Conservation (phyloP, 768 basidiomycete genomes). For the Heimioporus sp. region DNA sequence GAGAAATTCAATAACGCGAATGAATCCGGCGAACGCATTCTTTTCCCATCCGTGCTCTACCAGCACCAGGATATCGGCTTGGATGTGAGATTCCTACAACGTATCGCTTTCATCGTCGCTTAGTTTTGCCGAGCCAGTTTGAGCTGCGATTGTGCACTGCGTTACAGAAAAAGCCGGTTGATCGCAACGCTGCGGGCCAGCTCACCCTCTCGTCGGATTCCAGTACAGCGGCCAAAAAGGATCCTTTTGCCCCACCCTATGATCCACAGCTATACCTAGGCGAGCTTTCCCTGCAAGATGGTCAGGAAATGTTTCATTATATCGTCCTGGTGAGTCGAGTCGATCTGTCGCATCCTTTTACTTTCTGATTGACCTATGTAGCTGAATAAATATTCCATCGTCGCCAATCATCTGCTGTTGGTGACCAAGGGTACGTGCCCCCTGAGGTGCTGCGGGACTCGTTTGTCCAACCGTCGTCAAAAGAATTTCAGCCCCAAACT, state of each 20-base stretch:
- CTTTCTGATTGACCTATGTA: conserved; percentile 28
- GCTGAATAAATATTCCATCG: conserved; percentile 87
- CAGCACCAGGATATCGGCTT: conserved; percentile 59
- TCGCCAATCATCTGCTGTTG: conserved; percentile 84
- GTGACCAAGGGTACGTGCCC: conserved; percentile 71
- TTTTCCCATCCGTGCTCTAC: conserved; percentile 73
- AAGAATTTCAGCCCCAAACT: conserved; percentile 76
- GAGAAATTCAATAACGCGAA: conserved; percentile 56
- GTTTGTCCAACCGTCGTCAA: conserved; percentile 1
- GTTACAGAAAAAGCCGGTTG: conserved; percentile 69
- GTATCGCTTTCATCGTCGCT: neutral
- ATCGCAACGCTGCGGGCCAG: conserved; percentile 44
- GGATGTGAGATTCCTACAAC: conserved; percentile 46
- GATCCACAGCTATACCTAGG: conserved; percentile 72
- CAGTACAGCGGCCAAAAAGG: conserved; percentile 30
- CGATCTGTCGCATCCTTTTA: neutral
- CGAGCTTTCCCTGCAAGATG: conserved; percentile 55
- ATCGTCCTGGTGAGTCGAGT: conserved; percentile 60
- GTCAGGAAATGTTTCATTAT: conserved; percentile 53
- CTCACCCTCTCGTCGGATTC: conserved; percentile 25
- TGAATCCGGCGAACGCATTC: conserved; percentile 64
- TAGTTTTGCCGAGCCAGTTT: conserved; percentile 50
- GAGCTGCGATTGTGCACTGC: conserved; percentile 85
- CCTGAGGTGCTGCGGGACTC: neutral
- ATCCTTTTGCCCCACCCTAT: conserved; percentile 91